Conservation (phyloP, 1,284 basidiomycete genomes). For the Ceratobasidium sp. region DNA sequence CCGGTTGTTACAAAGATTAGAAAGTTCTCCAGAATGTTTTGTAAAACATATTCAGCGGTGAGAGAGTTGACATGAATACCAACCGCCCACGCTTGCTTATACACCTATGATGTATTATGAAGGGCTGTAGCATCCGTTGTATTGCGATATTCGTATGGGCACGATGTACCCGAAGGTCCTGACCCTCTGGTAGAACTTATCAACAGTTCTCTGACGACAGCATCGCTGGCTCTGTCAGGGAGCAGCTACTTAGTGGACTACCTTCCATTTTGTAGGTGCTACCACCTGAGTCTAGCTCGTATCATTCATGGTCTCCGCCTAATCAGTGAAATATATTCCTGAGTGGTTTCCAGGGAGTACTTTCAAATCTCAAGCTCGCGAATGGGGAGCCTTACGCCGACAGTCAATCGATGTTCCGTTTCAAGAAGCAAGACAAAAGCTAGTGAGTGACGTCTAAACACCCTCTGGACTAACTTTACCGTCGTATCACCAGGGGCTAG, state of each 20-base stretch:
- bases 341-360: slow-evolving; percentile 60
- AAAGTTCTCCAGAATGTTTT: background rate
- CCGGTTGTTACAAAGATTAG: background rate
- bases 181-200: slow-evolving; percentile 27
- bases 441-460: slow-evolving; percentile 47
- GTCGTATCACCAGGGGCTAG: slow-evolving; percentile 49
- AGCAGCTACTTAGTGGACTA: slow-evolving; percentile 19
- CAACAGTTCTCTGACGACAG: slow-evolving; percentile 6
- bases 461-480: slow-evolving; percentile 7
- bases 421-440: slow-evolving; percentile 53
- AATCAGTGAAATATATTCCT: slow-evolving; percentile 54
- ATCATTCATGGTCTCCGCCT: too few relatives aligned
- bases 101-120: too few relatives aligned
- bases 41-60: slow-evolving; percentile 8
- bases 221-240: slow-evolving; percentile 7
- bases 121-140: slow-evolving; percentile 26
- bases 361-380: slow-evolving; percentile 55
- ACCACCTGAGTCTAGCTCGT: background rate
- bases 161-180: background rate
- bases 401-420: slow-evolving; percentile 53
- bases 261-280: slow-evolving; percentile 11
- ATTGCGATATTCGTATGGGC: slow-evolving; percentile 2
- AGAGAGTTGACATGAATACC: background rate
- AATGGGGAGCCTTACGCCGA: slow-evolving; percentile 49
- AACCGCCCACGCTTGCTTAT: too few relatives aligned